Base-by-base conservation (phyloP, 2,329 filamentous ascomycete genomes). In the Fusarium continuum region DNA sequence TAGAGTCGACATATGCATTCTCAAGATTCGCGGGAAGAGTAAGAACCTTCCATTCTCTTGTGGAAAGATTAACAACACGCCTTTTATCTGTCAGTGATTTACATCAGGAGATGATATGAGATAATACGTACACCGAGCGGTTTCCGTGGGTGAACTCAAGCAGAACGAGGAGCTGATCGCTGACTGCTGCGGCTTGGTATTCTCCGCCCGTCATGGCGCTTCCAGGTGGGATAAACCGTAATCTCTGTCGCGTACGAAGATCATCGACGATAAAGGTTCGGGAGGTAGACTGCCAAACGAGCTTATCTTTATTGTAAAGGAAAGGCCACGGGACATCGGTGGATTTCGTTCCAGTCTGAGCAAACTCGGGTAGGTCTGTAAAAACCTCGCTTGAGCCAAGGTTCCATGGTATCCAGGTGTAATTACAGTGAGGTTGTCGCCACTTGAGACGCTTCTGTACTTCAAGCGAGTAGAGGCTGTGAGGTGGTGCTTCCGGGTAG, bases 271-370 rank as follows among this genome's bases (percentile, higher is more conserved):
- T 57, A 4, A 71, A 57, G 17, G 61, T 25, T 5, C 54, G 34
- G 28, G 48, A 29, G 13, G 39, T 11, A 11, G 67, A 61, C 34
- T 74, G 68, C 73, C 73, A 75, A 0, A 63, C 71, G 10, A 75
- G 35, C 44, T 71, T 67, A 6, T 63, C 61, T 8, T 63, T 48
- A 7, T 60, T 53, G n/a, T 74, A 75, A 11, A 64, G 49, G 2
- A 69, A 55, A 6, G 41, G 61, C 7, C 40, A 48, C 6, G 29
- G 14, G 4, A 55, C 44, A 4, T 38, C 8, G 6, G 34, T 19
- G 13, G 7, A 13, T n/a, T 34, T 5, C 7, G 34, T 17, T 5
- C 8, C 50, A 19, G 5, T 14, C n/a, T 41, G 40, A 22, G n/a
- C 2, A 14, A 26, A 20, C 3, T 14, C 5, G 28, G 9, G 35